These are phyloP conservation scores for Canavalia gladiata DNA, from an alignment of 306 rosid species.

Conservation along the genomic window DNA sequence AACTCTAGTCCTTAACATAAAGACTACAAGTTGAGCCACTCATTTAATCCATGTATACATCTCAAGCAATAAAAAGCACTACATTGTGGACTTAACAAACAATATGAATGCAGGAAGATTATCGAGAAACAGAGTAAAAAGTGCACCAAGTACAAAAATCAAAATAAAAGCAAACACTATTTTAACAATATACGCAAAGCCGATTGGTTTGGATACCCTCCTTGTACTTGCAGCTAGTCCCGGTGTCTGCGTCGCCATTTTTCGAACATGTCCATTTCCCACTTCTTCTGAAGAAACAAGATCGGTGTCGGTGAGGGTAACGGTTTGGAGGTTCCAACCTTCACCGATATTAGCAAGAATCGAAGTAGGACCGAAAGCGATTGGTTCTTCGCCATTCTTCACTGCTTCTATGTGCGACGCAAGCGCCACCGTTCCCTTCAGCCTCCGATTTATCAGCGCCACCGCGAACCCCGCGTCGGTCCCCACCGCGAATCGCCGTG, in stretches of 20 bases:
- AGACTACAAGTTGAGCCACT: neutral
- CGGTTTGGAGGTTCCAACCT: slow-evolving; percentile 74
- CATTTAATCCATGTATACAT: slow-evolving; percentile 24
- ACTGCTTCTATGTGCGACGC: slow-evolving; percentile 73
- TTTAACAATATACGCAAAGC: slow-evolving; percentile 61
- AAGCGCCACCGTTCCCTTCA: slow-evolving; percentile 41
- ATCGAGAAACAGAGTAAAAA: slow-evolving; percentile 75
- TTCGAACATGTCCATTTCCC: too few species aligned
- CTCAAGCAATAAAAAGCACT: slow-evolving; percentile 24
- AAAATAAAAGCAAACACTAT: too few species aligned
- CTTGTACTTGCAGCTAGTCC: too few species aligned
- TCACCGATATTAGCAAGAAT: slow-evolving; percentile 62
- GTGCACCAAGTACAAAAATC: slow-evolving; percentile 70
- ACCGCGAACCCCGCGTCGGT: slow-evolving; percentile 79
- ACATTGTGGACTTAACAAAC: slow-evolving; percentile 50
- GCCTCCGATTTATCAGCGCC: slow-evolving; percentile 63
- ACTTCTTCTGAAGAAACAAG: slow-evolving; percentile 36
- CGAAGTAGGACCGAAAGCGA: slow-evolving; percentile 75
- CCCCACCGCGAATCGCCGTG: slow-evolving; percentile 72
- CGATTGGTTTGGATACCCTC: slow-evolving; percentile 53
- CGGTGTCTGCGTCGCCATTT: too few species aligned
- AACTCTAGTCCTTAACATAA: neutral
- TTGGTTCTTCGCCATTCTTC: slow-evolving; percentile 73
- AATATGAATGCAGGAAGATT: slow-evolving; percentile 68
- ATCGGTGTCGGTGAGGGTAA: slow-evolving; percentile 50